Evolutionary conservation across 139 green algal genomes (phyloP).

Genomic region (Mychonastes homosphaera): DNA sequence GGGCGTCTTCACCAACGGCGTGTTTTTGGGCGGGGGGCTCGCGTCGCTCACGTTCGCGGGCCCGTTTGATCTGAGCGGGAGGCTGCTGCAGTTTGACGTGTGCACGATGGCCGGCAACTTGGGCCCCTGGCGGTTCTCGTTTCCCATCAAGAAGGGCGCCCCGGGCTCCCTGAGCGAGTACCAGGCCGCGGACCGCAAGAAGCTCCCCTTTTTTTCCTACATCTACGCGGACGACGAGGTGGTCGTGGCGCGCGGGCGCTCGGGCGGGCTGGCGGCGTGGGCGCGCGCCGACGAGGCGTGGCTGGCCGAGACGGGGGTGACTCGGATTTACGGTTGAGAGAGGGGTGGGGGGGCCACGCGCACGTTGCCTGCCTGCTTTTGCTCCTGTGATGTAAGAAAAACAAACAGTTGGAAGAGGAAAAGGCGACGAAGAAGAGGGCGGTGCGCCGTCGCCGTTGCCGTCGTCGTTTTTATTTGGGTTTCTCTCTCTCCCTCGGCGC

Average conservation of each 20-base stretch:
- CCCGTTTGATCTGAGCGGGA: slow-evolving; percentile 16
- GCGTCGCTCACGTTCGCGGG: slow-evolving; percentile 36
- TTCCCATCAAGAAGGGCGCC: slow-evolving; percentile 31
- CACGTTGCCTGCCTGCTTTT: no score
- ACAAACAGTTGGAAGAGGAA: no score
- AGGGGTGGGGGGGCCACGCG: no score
- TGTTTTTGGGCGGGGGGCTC: slow-evolving; percentile 36
- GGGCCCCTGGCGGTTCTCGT: slow-evolving; percentile 25
- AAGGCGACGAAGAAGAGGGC: no score
- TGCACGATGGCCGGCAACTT: slow-evolving; percentile 28
- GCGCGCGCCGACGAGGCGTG: slow-evolving; percentile 16
- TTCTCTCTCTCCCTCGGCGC: no score
- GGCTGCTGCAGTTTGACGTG: slow-evolving; percentile 34
- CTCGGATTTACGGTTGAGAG: no score
- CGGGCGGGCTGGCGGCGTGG: slow-evolving; percentile 39
- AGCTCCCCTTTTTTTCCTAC: slow-evolving; percentile 48
- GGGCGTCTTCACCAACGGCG: slow-evolving; percentile 36
- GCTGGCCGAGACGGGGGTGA: slow-evolving; percentile 20
- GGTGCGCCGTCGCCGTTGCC: no score
- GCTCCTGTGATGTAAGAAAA: no score
- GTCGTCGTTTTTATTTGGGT: no score
- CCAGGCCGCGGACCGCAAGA: slow-evolving; percentile 19
- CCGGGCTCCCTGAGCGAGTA: background rate
- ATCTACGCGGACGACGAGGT: slow-evolving; percentile 26
- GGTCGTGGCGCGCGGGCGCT: slow-evolving; percentile 15